Evolutionary conservation across 2,329 filamentous ascomycete genomes (phyloP).

Genomic region (Lachnellula cervina): DNA sequence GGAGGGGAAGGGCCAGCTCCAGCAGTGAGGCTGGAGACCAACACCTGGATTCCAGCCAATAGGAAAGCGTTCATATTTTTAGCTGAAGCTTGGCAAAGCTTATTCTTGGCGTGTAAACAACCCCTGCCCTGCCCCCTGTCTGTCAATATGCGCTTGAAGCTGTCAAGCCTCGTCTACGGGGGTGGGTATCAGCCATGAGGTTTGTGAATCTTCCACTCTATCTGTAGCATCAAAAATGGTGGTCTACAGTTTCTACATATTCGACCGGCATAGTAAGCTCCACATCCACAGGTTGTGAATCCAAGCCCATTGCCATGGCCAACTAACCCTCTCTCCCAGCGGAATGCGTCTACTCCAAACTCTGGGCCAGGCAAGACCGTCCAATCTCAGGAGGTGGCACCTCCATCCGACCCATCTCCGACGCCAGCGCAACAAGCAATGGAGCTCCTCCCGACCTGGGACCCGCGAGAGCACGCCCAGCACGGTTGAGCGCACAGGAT

Average conservation of each 20-base stretch:
- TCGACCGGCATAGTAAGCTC: conserved; percentile 86
- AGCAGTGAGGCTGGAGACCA: conserved; percentile 4
- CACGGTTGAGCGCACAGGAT: conserved; percentile 53
- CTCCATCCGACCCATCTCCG: conserved; percentile 44
- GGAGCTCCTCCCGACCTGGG: conserved; percentile 28
- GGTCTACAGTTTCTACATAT: conserved; percentile 98
- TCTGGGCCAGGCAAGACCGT: conserved; percentile 53
- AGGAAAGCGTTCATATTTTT: not conserved
- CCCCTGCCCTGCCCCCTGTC: not conserved
- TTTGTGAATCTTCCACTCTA: not conserved
- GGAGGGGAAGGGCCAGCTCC: not conserved
- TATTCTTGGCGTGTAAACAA: conserved; percentile 2
- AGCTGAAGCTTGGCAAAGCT: conserved; percentile 19
- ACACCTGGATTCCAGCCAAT: not conserved
- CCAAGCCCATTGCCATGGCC: not conserved
- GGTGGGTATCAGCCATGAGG: not conserved
- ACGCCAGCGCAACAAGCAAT: conserved; percentile 41
- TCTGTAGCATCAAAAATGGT: conserved; percentile 58
- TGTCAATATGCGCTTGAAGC: not conserved
- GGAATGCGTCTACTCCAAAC: conserved; percentile 93
- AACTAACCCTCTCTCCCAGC: conserved; percentile 49
- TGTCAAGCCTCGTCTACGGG: not conserved
- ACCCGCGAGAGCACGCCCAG: conserved; percentile 28
- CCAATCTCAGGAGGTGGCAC: conserved; percentile 36
- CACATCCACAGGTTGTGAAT: not conserved